Evolutionary conservation across 1,284 basidiomycete genomes (phyloP).

Genomic region (Thecaphora thlaspeos): DNA sequence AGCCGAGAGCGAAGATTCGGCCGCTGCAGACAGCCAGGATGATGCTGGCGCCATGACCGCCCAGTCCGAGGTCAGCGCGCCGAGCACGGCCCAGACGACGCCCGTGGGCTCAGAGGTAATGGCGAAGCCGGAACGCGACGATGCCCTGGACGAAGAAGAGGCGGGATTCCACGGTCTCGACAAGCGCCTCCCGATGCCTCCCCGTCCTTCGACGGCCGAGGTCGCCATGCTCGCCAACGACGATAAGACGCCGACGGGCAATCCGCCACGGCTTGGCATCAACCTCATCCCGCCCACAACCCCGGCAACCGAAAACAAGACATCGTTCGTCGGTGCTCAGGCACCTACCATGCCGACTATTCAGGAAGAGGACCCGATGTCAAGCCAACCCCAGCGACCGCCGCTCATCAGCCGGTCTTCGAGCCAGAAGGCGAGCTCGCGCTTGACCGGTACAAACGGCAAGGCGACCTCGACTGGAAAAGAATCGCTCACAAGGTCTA

Average conservation of each 20-base stretch:
- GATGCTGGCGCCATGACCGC: constrained; percentile 1
- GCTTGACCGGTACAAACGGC: constrained; percentile 5
- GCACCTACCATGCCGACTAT: constrained; percentile 26
- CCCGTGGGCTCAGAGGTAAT: constrained; percentile 21
- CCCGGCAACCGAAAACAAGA: constrained; percentile 34
- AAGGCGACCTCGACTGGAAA: background rate
- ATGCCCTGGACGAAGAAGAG: background rate
- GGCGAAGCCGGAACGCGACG: constrained; percentile 2
- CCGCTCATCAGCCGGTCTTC: constrained; percentile 28
- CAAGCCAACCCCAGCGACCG: constrained; percentile 10
- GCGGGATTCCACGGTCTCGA: background rate
- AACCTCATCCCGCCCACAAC: constrained; percentile 52
- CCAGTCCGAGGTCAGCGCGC: constrained; percentile 31
- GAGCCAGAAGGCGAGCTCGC: constrained; percentile 24
- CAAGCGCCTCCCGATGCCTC: constrained; percentile 43
- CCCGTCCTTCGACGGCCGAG: constrained; percentile 23
- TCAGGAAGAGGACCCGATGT: constrained; percentile 6
- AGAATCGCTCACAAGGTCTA: constrained; percentile 14
- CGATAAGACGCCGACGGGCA: constrained; percentile 32
- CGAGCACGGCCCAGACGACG: constrained; percentile 39
- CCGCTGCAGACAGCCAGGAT: background rate
- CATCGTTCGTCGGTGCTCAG: constrained; percentile 24
- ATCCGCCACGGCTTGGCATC: constrained; percentile 29
- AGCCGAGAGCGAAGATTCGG: background rate
- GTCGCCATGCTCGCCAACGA: constrained; percentile 15